Evolutionary conservation across 192 early-diverging fungal species (phyloP).

Genomic region (Haplosporangium gracile): DNA sequence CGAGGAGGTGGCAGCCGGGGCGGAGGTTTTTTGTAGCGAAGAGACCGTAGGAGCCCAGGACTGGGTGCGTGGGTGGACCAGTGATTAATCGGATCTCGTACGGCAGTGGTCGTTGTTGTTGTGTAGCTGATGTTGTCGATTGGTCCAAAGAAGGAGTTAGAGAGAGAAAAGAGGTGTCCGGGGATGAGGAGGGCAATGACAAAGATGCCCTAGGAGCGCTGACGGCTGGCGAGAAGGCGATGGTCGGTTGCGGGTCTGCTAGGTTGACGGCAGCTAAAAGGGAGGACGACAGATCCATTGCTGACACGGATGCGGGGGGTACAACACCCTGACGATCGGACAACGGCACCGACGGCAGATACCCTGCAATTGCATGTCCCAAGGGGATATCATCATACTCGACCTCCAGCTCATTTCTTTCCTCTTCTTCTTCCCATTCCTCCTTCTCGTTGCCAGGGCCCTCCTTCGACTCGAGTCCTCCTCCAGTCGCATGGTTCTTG

Average conservation of each 20-base stretch:
- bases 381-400: conserved; percentile 45
- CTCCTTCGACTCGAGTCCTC: neutral
- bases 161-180: too few species aligned
- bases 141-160: neutral
- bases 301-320: neutral
- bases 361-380: conserved; percentile 37
- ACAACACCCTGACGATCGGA: neutral
- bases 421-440: conserved; percentile 2
- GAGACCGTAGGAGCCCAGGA: conserved; percentile 49
- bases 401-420: conserved; percentile 14
- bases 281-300: neutral
- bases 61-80: conserved; percentile 36
- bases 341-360: neutral
- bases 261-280: neutral
- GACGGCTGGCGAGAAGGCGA: neutral
- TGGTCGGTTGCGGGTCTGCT: neutral
- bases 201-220: neutral
- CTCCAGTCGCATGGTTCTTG: neutral
- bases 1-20: conserved; percentile 38
- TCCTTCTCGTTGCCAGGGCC: neutral
- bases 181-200: neutral
- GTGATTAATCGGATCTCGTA: conserved; percentile 40
- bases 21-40: conserved; percentile 32
- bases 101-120: neutral
- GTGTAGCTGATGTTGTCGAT: neutral